Evolutionary conservation across 371 early-diverging fungal genomes (phyloP).

Genomic region (Haplosporangium sp.): DNA sequence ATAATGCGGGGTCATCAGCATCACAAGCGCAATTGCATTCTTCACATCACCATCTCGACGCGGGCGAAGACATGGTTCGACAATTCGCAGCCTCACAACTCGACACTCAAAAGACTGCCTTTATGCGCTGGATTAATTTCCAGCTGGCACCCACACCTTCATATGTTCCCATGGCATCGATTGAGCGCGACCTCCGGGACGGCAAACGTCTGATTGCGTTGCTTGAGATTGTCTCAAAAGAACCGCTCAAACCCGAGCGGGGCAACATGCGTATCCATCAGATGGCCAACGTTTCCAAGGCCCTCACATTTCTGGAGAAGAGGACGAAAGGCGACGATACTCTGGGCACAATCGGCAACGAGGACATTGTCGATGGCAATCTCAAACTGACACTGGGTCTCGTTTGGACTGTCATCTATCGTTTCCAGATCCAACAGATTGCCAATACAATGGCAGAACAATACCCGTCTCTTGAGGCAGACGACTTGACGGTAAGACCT

Average conservation of each 20-base stretch:
- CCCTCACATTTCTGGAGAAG: slow-evolving; percentile 73
- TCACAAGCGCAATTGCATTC: slow-evolving; percentile 27
- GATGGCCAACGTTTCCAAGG: slow-evolving; percentile 82
- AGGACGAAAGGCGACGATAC: slow-evolving; percentile 63
- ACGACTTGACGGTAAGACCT: slow-evolving; percentile 40
- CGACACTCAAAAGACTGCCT: slow-evolving; percentile 80
- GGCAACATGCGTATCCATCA: slow-evolving; percentile 83
- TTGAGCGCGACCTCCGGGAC: slow-evolving; percentile 72
- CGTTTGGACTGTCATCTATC: slow-evolving; percentile 83
- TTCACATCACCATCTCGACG: slow-evolving; percentile 53
- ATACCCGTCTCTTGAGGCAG: slow-evolving; percentile 32
- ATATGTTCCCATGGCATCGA: slow-evolving; percentile 51
- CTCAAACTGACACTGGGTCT: slow-evolving; percentile 88
- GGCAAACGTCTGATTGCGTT: slow-evolving; percentile 72
- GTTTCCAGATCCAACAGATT: slow-evolving; percentile 72
- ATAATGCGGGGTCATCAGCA: slow-evolving; percentile 14
- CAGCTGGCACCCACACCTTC: slow-evolving; percentile 64
- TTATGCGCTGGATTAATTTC: slow-evolving; percentile 87
- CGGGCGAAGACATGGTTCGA: slow-evolving; percentile 57
- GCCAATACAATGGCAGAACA: slow-evolving; percentile 49
- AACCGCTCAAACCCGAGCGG: slow-evolving; percentile 66
- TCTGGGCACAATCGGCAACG: slow-evolving; percentile 81
- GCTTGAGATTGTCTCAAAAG: slow-evolving; percentile 66
- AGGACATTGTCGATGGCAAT: slow-evolving; percentile 89
- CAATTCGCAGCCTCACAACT: slow-evolving; percentile 50